Evolutionary conservation across 164 flowering plant species (phyloP), one percentile per base, ranked within the genome.

Genomic region (Echeveria elegans): DNA sequence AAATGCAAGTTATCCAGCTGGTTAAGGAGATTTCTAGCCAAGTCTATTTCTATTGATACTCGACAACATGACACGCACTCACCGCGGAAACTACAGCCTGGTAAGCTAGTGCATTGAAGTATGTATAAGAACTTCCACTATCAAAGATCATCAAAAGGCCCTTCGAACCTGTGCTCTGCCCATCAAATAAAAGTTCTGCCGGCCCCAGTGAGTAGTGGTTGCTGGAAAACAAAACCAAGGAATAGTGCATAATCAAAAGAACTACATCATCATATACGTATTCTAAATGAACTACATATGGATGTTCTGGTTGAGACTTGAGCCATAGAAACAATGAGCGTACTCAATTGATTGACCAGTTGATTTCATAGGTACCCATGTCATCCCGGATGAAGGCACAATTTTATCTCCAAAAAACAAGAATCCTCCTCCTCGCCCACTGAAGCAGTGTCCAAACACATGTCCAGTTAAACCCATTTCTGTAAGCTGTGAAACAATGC

Each of bases 101-200:
- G 43, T 87, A 84, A 56, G 79, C 81, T 52, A 74, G 45, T 36
- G 80, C 64, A 69, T 65, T 77, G 66, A 87, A 79, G 68, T 87
- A 87, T 41, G 82, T 80, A 71, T 81, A 87, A 9, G 92, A 81
- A 74, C 92, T 87, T 36, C 92, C 92, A 66, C 86, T 83, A 70
- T 87, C 92, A 70, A 87, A 82, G 31, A 84, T 62, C 36, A 82
- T 24, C 1, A 68, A 24, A 19, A 84, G 83, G 52, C 76, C 81
- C 70, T 81, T 80, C 2, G 77, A 43, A 6, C 84, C 81, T 15
- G 76, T 74, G 45, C 77, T 56, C 65, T 77, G 74, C 18, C 81
- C 80, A 52, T 63, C 77, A 61, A 71, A 78, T 6, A 71, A 62
- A 52, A 87, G 75, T 37, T 85, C 86, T 14, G 86, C 87, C 11